Conservation (phyloP, 176 grass and related monocot genomes). For the Avena insularis region DNA sequence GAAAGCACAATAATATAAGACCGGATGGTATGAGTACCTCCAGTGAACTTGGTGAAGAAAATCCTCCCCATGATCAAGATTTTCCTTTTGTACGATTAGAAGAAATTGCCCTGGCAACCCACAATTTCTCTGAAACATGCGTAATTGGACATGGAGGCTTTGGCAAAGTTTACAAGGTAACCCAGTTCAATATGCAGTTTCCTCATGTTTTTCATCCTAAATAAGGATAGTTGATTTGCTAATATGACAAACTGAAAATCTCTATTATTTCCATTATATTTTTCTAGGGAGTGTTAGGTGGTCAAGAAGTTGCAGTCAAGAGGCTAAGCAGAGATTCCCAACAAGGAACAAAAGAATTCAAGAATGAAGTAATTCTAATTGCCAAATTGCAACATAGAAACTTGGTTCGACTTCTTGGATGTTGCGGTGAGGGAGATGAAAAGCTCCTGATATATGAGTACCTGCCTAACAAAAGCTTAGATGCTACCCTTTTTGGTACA, state of each 20-base stretch:
- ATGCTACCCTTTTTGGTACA: slow-evolving; percentile 42
- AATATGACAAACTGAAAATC: too few relatives aligned
- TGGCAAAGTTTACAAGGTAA: slow-evolving; percentile 60
- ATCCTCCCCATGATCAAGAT: slow-evolving; percentile 1
- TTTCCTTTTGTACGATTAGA: slow-evolving; percentile 38
- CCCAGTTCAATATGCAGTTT: neutral
- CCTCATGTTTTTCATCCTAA: neutral
- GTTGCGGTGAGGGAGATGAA: slow-evolving; percentile 46
- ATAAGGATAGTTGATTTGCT: neutral
- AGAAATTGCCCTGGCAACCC: slow-evolving; percentile 19
- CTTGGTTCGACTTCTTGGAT: slow-evolving; percentile 50
- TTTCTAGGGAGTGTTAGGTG: slow-evolving; percentile 34
- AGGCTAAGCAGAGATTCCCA: slow-evolving; percentile 40
- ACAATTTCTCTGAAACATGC: slow-evolving; percentile 43
- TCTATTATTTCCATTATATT: neutral
- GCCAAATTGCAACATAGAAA: slow-evolving; percentile 48
- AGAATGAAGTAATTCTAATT: too few relatives aligned
- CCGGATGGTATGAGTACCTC: neutral
- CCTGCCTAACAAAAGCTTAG: slow-evolving; percentile 36
- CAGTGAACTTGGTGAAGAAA: neutral
- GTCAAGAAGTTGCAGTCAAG: slow-evolving; percentile 51
- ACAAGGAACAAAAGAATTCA: slow-evolving; percentile 33
- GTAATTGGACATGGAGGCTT: slow-evolving; percentile 55
- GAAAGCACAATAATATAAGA: neutral
- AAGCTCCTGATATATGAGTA: slow-evolving; percentile 54